Evolutionary conservation across 2,329 filamentous ascomycete species (phyloP).

Genomic region (Blumeriella jaapii): DNA sequence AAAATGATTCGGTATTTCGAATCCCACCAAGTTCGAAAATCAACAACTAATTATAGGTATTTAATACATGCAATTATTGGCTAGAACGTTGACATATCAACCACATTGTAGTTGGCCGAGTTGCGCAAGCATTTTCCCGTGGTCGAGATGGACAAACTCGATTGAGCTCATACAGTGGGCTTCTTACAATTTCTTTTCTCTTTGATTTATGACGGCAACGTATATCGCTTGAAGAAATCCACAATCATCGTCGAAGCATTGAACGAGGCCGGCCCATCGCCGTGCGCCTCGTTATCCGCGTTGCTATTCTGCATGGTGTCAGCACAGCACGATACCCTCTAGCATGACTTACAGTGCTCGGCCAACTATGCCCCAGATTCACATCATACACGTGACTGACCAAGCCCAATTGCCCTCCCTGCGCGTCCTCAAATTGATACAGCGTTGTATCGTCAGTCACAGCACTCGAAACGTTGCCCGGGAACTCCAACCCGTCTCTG

Average conservation of each 20-base stretch:
- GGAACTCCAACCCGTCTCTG: slow-evolving; percentile 21
- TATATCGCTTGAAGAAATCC: slow-evolving; percentile 28
- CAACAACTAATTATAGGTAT: too few species aligned
- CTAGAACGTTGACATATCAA: too few species aligned
- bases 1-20: too few species aligned
- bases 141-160: too few species aligned
- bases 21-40: too few species aligned
- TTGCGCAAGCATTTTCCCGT: too few species aligned
- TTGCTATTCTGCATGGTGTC: slow-evolving; percentile 28
- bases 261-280: slow-evolving; percentile 16
- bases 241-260: slow-evolving; percentile 31
- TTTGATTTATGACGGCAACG: too few species aligned
- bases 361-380: slow-evolving; percentile 3
- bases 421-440: neutral
- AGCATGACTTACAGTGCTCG: neutral
- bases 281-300: slow-evolving; percentile 5
- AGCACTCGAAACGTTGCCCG: slow-evolving; percentile 7
- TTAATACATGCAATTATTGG: too few species aligned
- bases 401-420: neutral
- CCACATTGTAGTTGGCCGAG: too few species aligned
- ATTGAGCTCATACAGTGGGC: too few species aligned
- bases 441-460: slow-evolving; percentile 16
- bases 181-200: too few species aligned
- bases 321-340: slow-evolving; percentile 1
- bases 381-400: slow-evolving; percentile 1